Conservation (phyloP, 2,329 filamentous ascomycete genomes). For the Scorias spongiosa region DNA sequence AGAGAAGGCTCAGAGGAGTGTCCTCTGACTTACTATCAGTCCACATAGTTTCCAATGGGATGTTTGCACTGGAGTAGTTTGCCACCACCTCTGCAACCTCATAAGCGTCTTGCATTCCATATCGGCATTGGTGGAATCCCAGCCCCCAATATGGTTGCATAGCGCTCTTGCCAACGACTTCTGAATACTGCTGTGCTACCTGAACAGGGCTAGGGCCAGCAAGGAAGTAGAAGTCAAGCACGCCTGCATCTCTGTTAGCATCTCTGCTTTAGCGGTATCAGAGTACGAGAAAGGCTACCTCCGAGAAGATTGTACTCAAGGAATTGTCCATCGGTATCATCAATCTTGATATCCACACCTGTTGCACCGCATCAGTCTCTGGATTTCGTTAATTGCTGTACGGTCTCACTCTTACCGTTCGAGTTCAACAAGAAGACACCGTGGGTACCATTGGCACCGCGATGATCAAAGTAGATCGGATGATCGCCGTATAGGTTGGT, state of each 20-base stretch:
- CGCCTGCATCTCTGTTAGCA: conserved; percentile 21
- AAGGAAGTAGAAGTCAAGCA: conserved; percentile 49
- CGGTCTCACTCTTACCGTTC: conserved; percentile 30
- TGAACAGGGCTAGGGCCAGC: conserved; percentile 31
- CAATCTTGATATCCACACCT: conserved; percentile 58
- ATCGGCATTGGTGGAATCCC: conserved; percentile 37
- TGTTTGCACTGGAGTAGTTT: conserved; percentile 49
- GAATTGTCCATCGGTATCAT: conserved; percentile 50
- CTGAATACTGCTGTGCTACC: conserved; percentile 35
- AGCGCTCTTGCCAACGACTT: conserved; percentile 32
- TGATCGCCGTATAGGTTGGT: conserved; percentile 60
- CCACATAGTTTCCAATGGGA: conserved; percentile 60
- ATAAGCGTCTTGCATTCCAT: conserved; percentile 42
- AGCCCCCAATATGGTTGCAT: conserved; percentile 39
- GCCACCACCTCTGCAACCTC: conserved; percentile 51
- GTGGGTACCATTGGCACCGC: conserved; percentile 40
- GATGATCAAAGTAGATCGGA: conserved; percentile 61
- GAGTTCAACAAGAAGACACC: conserved; percentile 57
- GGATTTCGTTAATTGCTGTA: neutral
- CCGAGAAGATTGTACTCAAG: conserved; percentile 69
- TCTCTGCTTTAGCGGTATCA: neutral
- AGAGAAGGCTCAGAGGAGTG: no score
- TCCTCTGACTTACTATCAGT: conserved; percentile 39
- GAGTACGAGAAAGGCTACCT: conserved; percentile 16
- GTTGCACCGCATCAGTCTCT: neutral